Percentiles rank a stretch among this genome's conserved stretches.
These are phyloP conservation scores for Carallia pectinifolia DNA, from an alignment of 345 rosid genomes.

Conservation along the genomic window DNA sequence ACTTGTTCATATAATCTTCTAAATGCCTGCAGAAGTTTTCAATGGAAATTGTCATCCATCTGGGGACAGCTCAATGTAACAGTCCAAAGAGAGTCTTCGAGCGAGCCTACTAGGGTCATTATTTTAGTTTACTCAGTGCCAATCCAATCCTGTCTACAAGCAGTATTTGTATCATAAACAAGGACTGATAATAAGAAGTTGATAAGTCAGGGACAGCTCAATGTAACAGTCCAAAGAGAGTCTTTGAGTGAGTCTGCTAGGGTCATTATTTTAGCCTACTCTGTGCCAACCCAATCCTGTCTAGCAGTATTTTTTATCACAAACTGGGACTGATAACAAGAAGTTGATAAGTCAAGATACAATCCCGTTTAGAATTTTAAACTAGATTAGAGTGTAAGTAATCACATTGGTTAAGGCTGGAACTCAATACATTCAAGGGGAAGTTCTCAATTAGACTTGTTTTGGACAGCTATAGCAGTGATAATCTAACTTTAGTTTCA, in stretches of 20 bases:
- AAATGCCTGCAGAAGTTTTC: constrained; percentile 65
- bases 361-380: not conserved
- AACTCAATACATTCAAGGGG: no score
- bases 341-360: not conserved
- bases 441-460: no score
- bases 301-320: no score
- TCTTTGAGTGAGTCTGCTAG: not conserved
- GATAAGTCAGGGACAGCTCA: not conserved
- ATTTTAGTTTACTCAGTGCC: not conserved
- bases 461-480: no score
- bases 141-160: not conserved
- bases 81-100: not conserved
- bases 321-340: not conserved
- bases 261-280: not conserved
- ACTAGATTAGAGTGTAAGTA: not conserved
- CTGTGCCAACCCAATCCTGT: not conserved
- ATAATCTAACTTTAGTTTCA: no score
- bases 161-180: no score
- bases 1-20: constrained; percentile 74
- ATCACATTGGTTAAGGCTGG: no score
- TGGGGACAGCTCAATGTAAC: not conserved
- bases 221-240: not conserved
- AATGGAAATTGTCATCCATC: not conserved
- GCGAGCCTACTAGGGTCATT: not conserved
- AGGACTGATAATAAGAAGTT: not conserved